Evolutionary conservation across 2,329 filamentous ascomycete species (phyloP).

Genomic region (Fusarium domesticum): DNA sequence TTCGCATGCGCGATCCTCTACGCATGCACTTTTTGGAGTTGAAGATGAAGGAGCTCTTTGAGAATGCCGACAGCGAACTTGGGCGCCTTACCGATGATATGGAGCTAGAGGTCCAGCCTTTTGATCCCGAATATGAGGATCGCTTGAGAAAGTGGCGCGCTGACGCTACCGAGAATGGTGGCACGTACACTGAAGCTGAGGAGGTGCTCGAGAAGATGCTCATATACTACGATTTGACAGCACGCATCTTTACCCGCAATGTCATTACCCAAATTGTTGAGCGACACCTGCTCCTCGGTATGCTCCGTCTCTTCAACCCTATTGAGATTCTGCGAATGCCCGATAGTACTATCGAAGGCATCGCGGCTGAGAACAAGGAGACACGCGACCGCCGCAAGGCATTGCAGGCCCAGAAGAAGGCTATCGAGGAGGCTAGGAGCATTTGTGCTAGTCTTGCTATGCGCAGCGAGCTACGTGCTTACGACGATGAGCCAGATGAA

Average conservation of each 20-base stretch:
- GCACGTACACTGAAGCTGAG: constrained; percentile 48
- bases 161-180: constrained; percentile 41
- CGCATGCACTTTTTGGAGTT: constrained; percentile 48
- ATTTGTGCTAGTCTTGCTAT: constrained; percentile 51
- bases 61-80: constrained; percentile 47
- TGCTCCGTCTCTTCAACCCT: constrained; percentile 51
- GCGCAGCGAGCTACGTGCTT: constrained; percentile 48
- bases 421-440: constrained; percentile 49
- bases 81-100: constrained; percentile 47
- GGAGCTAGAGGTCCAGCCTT: constrained; percentile 52
- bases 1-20: constrained; percentile 50
- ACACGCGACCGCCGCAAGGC: constrained; percentile 48
- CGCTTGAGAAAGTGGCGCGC: constrained; percentile 48
- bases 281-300: constrained; percentile 49
- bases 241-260: constrained; percentile 51
- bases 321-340: constrained; percentile 49
- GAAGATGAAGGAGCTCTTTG: constrained; percentile 47
- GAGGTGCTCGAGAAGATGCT: constrained; percentile 56
- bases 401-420: constrained; percentile 47
- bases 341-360: constrained; percentile 45
- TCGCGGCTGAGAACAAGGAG: constrained; percentile 53
- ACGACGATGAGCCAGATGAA: constrained; percentile 37
- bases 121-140: constrained; percentile 53
- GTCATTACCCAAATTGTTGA: constrained; percentile 53
- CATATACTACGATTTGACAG: constrained; percentile 53